Evolutionary conservation across 75 land plant species (phyloP), one percentile per base, ranked within the genome.

Genomic region (Isoetes taiwanensis): DNA sequence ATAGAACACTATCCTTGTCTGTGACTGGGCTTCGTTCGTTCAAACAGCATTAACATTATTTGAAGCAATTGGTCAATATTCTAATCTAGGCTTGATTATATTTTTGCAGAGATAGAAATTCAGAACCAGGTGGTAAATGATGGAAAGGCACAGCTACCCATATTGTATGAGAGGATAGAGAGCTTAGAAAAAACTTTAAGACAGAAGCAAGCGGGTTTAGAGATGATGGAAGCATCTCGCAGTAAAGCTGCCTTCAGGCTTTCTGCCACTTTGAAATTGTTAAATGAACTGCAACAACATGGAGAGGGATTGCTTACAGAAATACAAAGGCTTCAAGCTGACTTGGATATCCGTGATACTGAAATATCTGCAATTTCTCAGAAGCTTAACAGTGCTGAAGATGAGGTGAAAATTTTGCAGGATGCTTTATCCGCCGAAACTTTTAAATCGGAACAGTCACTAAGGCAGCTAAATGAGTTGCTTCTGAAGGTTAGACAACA

Each of bases 41-140:
- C n/a, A n/a, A n/a, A n/a, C n/a, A n/a, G n/a, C n/a, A n/a, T n/a
- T n/a, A n/a, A n/a, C n/a, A n/a, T n/a, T n/a, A n/a, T n/a, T n/a
- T n/a, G n/a, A n/a, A n/a, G n/a, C n/a, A n/a, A n/a, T n/a, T n/a
- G n/a, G n/a, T n/a, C n/a, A n/a, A n/a, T n/a, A n/a, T n/a, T n/a
- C n/a, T n/a, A n/a, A n/a, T n/a, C n/a, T n/a, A n/a, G n/a, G n/a
- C n/a, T n/a, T n/a, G n/a, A n/a, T n/a, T n/a, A n/a, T n/a, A n/a
- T n/a, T n/a, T n/a, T 25, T 60, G 52, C 78, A 86, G 93, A 86
- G 62, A 69, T 75, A 57, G 83, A 83, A 30, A 59, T 58, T 0
- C 71, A 82, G 12, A 72, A 80, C 74, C 84, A 81, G 75, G 89
- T 77, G 38, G 73, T 83, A 58, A 77, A 81, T 56, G 84, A 79